These are phyloP conservation scores for Auriscalpium orientale DNA, from an alignment of 768 basidiomycete species.

Conservation along the genomic window DNA sequence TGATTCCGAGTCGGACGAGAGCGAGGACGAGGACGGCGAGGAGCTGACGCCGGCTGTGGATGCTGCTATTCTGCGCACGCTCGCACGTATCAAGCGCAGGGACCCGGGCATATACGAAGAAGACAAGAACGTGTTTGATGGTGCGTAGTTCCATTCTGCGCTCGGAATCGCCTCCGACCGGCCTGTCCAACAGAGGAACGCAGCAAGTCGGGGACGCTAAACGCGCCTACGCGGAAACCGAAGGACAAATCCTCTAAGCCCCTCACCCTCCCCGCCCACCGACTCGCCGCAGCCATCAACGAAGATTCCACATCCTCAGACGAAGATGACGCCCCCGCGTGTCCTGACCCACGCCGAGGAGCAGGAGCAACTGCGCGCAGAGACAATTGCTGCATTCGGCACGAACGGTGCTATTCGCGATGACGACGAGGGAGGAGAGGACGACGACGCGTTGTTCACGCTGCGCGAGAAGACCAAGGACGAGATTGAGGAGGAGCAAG, in stretches of 20 bases:
- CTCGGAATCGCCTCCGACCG: neutral
- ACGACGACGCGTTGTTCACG: slow-evolving; percentile 62
- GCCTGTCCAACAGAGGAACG: slow-evolving; percentile 50
- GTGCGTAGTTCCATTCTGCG: slow-evolving; percentile 31
- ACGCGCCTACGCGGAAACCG: slow-evolving; percentile 20
- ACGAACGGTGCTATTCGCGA: slow-evolving; percentile 22
- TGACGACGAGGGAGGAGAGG: slow-evolving; percentile 30
- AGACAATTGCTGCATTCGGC: slow-evolving; percentile 84
- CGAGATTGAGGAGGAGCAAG: slow-evolving; percentile 70
- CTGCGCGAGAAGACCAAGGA: slow-evolving; percentile 73
- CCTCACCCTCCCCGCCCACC: slow-evolving; percentile 66
- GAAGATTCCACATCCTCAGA: slow-evolving; percentile 50
- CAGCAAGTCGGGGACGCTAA: slow-evolving; percentile 33
- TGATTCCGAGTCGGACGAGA: slow-evolving; percentile 72
- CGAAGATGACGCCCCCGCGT: slow-evolving; percentile 26
- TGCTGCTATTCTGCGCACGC: slow-evolving; percentile 86
- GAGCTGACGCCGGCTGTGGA: slow-evolving; percentile 91
- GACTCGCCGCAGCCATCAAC: slow-evolving; percentile 55
- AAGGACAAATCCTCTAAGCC: slow-evolving; percentile 66
- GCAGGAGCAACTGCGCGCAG: slow-evolving; percentile 63
- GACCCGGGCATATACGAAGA: slow-evolving; percentile 82
- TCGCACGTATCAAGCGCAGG: slow-evolving; percentile 74
- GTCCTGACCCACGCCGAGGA: slow-evolving; percentile 70
- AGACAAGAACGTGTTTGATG: slow-evolving; percentile 68
- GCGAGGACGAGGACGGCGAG: slow-evolving; percentile 91